Evolutionary conservation across 129 eudicot species (phyloP).

Genomic region (Calendula officinalis): DNA sequence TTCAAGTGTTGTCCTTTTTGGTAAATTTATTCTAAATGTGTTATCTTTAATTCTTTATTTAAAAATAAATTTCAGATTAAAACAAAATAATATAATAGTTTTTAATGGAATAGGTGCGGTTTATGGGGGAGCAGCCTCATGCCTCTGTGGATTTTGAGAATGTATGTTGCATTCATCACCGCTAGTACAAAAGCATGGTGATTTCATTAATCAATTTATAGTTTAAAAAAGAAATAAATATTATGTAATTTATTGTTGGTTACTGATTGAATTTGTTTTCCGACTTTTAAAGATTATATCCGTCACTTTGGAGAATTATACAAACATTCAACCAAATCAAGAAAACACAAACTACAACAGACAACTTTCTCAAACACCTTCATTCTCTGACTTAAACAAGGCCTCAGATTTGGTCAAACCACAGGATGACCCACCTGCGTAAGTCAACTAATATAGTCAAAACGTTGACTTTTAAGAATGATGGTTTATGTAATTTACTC

Average conservation of each 20-base stretch:
- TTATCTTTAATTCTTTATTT: constrained; percentile 5
- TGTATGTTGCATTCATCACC: constrained; percentile 40
- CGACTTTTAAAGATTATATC: constrained; percentile 55
- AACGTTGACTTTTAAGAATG: neutral
- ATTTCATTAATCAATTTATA: constrained; percentile 22
- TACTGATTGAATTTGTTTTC: constrained; percentile 18
- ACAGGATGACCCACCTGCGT: constrained; percentile 41
- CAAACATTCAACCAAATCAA: constrained; percentile 34
- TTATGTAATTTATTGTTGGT: constrained; percentile 16
- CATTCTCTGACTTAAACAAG: constrained; percentile 38
- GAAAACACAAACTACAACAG: constrained; percentile 29
- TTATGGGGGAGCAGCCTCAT: constrained; percentile 78
- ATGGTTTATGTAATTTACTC: neutral
- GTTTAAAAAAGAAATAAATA: constrained; percentile 14
- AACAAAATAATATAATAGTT: constrained; percentile 7
- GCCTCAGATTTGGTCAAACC: constrained; percentile 20
- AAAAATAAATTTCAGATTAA: constrained; percentile 4
- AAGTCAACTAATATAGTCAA: constrained; percentile 22
- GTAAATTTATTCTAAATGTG: constrained; percentile 31
- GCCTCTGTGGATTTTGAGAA: constrained; percentile 70
- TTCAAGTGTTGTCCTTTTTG: constrained; percentile 67
- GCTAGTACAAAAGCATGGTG: constrained; percentile 33
- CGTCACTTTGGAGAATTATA: constrained; percentile 71
- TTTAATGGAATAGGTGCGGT: constrained; percentile 43
- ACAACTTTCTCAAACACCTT: constrained; percentile 30